A percentile compares a stretch with the other conserved stretches of the same genome.
phyloP scores from a whole-genome alignment of 805 yeast species.

The Wickerhamiella cacticola region DNA sequence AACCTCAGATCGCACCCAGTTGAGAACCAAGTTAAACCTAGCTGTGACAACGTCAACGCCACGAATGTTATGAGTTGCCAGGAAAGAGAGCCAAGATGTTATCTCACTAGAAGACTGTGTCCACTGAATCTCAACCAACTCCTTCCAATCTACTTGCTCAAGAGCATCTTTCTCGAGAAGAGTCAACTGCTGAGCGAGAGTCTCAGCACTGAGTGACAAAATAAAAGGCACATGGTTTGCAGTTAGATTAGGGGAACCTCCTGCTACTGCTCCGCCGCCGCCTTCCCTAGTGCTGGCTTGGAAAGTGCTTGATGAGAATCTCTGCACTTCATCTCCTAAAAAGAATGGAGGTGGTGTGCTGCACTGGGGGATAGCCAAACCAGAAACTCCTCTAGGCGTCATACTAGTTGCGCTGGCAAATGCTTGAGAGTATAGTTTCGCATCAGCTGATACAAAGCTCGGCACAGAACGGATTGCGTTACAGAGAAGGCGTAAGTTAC shows the following conservation, averaged over 20 bases:
- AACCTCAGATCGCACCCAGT: conserved; percentile 87
- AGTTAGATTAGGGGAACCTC: conserved; percentile 10
- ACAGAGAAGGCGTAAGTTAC: neutral
- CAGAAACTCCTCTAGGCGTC: conserved; percentile 1
- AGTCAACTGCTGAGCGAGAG: conserved; percentile 72
- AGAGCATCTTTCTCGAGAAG: conserved; percentile 74
- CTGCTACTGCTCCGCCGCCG: too few relatives aligned
- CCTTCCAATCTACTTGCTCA: conserved; percentile 85
- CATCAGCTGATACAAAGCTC: conserved; percentile 10
- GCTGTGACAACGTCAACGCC: conserved; percentile 76
- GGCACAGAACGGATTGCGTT: conserved; percentile 12
- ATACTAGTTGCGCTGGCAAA: conserved; percentile 14
- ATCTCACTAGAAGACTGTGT: conserved; percentile 51
- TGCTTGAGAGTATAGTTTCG: conserved; percentile 15
- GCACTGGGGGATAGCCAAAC: conserved; percentile 11
- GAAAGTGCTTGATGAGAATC: neutral
- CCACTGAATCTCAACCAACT: conserved; percentile 67
- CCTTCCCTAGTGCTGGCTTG: neutral
- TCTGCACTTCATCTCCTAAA: neutral
- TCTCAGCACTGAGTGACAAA: conserved; percentile 52
- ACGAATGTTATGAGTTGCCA: conserved; percentile 44
- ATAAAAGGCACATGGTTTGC: conserved; percentile 66
- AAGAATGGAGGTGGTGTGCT: conserved; percentile 9
- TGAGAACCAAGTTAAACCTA: conserved; percentile 76
- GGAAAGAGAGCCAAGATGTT: conserved; percentile 71